Evolutionary conservation across 148 eudicot species (phyloP).

Genomic region (Pouteria glomerata): DNA sequence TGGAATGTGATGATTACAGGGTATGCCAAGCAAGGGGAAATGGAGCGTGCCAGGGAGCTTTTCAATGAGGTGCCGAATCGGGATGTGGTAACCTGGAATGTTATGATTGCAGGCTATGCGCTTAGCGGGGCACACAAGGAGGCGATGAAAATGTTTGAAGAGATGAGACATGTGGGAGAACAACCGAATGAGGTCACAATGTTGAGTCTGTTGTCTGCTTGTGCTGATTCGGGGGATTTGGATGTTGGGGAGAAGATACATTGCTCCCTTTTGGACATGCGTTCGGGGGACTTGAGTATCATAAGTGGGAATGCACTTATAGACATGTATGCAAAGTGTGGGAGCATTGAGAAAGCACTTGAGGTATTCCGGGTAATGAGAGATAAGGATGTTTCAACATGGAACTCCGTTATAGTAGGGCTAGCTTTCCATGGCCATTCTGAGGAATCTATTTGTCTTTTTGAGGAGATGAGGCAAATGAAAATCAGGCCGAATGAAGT

Average conservation of each 20-base stretch:
- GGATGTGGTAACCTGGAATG: conserved; percentile 65
- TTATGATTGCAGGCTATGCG: conserved; percentile 58
- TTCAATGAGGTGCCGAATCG: conserved; percentile 36
- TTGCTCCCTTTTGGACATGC: conserved; percentile 30
- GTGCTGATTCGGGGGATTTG: conserved; percentile 47
- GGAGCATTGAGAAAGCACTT: conserved; percentile 41
- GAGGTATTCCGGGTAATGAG: conserved; percentile 39
- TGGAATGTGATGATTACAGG: conserved; percentile 63
- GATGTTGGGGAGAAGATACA: conserved; percentile 49
- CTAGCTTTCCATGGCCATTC: conserved; percentile 52
- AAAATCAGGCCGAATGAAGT: conserved; percentile 42
- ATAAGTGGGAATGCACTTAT: conserved; percentile 49
- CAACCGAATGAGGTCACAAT: conserved; percentile 58
- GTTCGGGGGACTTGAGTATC: conserved; percentile 25
- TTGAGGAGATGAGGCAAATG: conserved; percentile 35
- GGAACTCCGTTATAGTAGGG: conserved; percentile 49
- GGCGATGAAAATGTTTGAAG: conserved; percentile 45
- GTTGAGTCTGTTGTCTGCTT: conserved; percentile 58
- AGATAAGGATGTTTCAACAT: conserved; percentile 41
- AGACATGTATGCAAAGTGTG: conserved; percentile 71
- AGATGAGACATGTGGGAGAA: conserved; percentile 41
- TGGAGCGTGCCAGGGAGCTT: conserved; percentile 46
- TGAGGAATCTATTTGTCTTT: conserved; percentile 31
- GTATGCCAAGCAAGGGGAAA: conserved; percentile 44
- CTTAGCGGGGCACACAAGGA: conserved; percentile 25